Percentiles rank a stretch among this genome's conserved stretches.
Evolutionary conservation across 2,329 filamentous ascomycete species (phyloP).

Genomic region (Cladophialophora carrionii): DNA sequence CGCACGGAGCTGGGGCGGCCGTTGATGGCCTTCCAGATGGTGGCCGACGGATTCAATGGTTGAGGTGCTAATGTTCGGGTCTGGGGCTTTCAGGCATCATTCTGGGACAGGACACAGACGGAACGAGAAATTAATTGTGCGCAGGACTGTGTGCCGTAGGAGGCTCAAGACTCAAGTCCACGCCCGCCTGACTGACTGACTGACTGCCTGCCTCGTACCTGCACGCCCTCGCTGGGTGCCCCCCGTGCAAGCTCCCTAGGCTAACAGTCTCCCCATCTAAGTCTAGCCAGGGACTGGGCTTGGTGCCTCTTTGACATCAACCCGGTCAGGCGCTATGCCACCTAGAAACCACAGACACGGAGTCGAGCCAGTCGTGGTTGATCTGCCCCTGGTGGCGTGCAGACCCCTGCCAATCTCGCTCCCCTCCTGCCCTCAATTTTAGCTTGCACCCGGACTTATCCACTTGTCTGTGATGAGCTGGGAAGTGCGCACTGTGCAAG

Average conservation of each 20-base stretch:
- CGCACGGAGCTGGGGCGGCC: background rate
- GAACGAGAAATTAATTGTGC: background rate
- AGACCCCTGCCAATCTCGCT: conserved; percentile 11
- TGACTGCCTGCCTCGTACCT: background rate
- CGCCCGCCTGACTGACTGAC: conserved; percentile 2
- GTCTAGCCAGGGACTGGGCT: conserved; percentile 21
- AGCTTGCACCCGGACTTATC: background rate
- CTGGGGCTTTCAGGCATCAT: background rate
- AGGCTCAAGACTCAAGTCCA: background rate
- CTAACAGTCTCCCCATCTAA: background rate
- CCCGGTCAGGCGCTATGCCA: conserved; percentile 1
- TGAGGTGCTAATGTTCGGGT: background rate
- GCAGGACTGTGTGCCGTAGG: too few species aligned
- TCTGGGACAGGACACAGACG: background rate
- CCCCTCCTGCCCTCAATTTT: conserved; percentile 19
- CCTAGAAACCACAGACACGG: conserved; percentile 4
- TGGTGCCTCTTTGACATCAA: background rate
- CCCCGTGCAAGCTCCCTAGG: background rate
- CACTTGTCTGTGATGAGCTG: conserved; percentile 21
- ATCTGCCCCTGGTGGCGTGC: conserved; percentile 20
- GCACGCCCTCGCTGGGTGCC: background rate
- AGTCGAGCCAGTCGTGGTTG: conserved; percentile 11
- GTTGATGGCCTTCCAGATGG: background rate
- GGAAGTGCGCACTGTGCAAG: conserved; percentile 11
- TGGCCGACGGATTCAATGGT: conserved; percentile 9